Conservation (phyloP, 441 rosid genomes). For the Populus hybrid region DNA sequence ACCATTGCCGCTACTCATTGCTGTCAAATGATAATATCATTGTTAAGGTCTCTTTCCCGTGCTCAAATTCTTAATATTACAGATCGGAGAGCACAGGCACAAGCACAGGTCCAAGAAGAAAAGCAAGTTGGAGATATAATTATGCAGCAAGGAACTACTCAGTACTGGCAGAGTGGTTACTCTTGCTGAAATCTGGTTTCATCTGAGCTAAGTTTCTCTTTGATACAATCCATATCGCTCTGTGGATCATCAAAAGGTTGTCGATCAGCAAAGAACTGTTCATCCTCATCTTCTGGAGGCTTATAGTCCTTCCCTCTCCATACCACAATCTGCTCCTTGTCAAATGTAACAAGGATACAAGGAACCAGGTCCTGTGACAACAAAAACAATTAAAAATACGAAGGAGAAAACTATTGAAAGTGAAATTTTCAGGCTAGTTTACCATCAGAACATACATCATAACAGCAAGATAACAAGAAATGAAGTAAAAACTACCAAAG, state of each 20-base stretch:
- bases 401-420: not conserved
- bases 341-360: constrained; percentile 78
- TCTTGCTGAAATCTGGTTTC: constrained; percentile 15
- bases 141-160: constrained; percentile 1
- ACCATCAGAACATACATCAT: not conserved
- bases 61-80: not conserved
- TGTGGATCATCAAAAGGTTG: constrained; percentile 32
- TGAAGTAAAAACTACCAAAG: not conserved
- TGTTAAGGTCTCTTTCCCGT: not conserved
- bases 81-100: constrained; percentile 7
- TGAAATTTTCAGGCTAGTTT: not conserved
- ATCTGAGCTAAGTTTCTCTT: constrained; percentile 12
- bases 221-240: not conserved
- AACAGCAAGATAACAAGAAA: not conserved
- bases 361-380: constrained; percentile 70
- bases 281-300: constrained; percentile 40
- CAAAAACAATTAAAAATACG: not conserved
- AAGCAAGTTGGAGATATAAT: not conserved
- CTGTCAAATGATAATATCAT: not conserved
- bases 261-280: constrained; percentile 24
- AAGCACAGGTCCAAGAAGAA: not conserved
- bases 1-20: not conserved
- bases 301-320: constrained; percentile 76
- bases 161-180: constrained; percentile 8
- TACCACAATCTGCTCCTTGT: constrained; percentile 82